Percentiles rank a stretch among this genome's conserved stretches.
phyloP scores from a whole-genome alignment of 345 rosid species.

The Aurinia saxatilis region DNA sequence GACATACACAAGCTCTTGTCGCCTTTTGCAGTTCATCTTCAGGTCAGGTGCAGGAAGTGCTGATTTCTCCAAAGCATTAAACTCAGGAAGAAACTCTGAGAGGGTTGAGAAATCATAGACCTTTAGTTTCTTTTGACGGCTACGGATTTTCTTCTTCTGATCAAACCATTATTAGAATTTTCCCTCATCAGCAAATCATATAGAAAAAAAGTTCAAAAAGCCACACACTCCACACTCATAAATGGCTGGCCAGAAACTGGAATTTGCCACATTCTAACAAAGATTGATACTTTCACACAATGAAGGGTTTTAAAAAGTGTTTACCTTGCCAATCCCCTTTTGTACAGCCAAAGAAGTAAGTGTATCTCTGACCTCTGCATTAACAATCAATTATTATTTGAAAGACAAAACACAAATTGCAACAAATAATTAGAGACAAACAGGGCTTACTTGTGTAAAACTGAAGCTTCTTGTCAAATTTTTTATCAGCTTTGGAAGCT shows the following conservation, averaged over 20 bases:
- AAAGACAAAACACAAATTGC: neutral
- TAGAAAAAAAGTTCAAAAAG: neutral
- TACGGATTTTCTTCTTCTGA: slow-evolving; percentile 48
- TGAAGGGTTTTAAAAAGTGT: neutral
- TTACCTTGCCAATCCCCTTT: slow-evolving; percentile 49
- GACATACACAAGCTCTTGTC: slow-evolving; percentile 57
- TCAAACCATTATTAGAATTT: neutral
- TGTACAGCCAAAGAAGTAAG: slow-evolving; percentile 47
- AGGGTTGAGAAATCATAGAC: slow-evolving; percentile 64
- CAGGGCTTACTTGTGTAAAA: slow-evolving; percentile 47
- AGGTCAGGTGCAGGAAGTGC: slow-evolving; percentile 30
- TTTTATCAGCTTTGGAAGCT: slow-evolving; percentile 40
- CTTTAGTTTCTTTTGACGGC: slow-evolving; percentile 66
- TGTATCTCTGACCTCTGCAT: slow-evolving; percentile 59
- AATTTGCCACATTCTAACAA: neutral
- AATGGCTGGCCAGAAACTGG: no score
- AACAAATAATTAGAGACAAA: neutral
- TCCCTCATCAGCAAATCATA: neutral
- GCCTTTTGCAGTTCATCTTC: slow-evolving; percentile 68
- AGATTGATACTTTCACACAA: neutral
- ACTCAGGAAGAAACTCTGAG: slow-evolving; percentile 73
- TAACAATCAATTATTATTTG: neutral
- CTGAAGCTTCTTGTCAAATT: slow-evolving; percentile 49
- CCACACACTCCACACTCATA: no score
- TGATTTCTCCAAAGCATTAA: slow-evolving; percentile 30